phyloP scores from a whole-genome alignment of 176 grass and related monocot species.

The Carex parvula region DNA sequence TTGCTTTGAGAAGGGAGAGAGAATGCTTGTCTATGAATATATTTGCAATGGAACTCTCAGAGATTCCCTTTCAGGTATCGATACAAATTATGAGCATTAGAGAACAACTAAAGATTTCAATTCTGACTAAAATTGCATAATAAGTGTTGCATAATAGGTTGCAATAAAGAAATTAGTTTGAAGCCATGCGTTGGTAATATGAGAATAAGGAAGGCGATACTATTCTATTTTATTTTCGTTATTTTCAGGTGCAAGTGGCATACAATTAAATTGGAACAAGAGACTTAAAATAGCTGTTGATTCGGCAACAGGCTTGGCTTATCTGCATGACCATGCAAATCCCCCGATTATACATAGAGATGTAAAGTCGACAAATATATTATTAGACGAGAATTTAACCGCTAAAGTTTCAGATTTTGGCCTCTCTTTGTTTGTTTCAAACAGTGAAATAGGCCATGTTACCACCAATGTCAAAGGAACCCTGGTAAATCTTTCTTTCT shows the following conservation, averaged over 20 bases:
- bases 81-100: background rate
- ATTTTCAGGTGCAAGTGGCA: conserved; percentile 53
- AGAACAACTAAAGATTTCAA: background rate
- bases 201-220: background rate
- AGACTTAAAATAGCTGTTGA: conserved; percentile 69
- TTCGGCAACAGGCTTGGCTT: conserved; percentile 80
- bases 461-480: conserved; percentile 84
- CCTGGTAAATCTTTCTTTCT: conserved; percentile 39
- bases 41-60: conserved; percentile 66
- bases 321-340: conserved; percentile 92
- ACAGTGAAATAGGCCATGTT: conserved; percentile 47
- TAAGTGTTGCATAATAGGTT: background rate
- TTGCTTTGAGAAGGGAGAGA: conserved; percentile 85
- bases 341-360: conserved; percentile 94
- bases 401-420: conserved; percentile 94
- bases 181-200: background rate
- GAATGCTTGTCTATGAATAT: conserved; percentile 86
- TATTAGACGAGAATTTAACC: conserved; percentile 62
- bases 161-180: background rate
- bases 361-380: conserved; percentile 83
- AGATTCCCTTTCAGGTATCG: conserved; percentile 69
- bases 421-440: conserved; percentile 56
- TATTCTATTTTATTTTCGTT: background rate
- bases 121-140: background rate
- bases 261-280: conserved; percentile 68